Evolutionary conservation across 192 early-diverging fungal species (phyloP).

Genomic region (Backusella psychrophila): DNA sequence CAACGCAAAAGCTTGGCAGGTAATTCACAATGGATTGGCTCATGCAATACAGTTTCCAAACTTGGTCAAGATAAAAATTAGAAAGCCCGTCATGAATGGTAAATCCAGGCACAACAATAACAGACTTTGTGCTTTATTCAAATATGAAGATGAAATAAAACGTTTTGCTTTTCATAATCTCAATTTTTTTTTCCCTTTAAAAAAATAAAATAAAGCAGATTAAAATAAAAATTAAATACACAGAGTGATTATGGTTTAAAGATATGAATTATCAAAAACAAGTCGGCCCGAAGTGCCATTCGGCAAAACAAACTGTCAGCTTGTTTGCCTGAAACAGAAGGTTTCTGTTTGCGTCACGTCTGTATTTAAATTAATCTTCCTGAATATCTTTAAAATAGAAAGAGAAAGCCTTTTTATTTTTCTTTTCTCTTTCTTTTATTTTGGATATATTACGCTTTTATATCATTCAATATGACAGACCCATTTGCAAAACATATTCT

Average conservation of each 20-base stretch:
- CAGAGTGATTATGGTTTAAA: background rate
- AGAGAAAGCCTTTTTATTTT: background rate
- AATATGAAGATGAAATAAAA: background rate
- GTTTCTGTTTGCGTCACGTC: constrained; percentile 7
- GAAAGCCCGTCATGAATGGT: background rate
- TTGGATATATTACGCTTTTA: background rate
- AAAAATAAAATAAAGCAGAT: background rate
- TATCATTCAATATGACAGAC: background rate
- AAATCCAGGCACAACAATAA: background rate
- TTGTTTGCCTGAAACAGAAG: background rate
- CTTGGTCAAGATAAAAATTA: background rate
- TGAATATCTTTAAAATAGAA: background rate
- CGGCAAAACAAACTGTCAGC: background rate
- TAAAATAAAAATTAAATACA: background rate
- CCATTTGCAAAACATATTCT: constrained; percentile 22
- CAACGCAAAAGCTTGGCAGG: background rate
- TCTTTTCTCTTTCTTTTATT: background rate
- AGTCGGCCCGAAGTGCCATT: background rate
- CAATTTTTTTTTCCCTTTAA: background rate
- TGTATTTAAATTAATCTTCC: background rate
- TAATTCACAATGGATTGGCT: background rate
- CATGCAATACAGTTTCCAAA: background rate
- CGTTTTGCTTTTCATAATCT: background rate
- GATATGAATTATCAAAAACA: background rate
- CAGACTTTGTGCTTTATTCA: background rate